Evolutionary conservation across 2,329 filamentous ascomycete genomes (phyloP).

Genomic region (Stromatinia cepivora): DNA sequence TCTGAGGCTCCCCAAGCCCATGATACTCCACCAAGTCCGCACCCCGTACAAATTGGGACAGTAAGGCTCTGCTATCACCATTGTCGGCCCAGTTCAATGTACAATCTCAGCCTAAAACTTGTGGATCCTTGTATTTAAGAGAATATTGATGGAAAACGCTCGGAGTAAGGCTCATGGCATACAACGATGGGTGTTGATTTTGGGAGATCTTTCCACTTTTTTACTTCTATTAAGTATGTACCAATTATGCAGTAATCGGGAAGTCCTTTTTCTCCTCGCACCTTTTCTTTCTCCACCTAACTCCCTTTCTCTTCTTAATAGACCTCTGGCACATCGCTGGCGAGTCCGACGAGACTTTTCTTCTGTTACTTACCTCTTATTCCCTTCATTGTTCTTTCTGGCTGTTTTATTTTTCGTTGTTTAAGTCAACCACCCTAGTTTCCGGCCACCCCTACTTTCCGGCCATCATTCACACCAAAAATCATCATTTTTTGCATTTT

Average conservation of each 20-base stretch:
- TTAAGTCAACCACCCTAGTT: too few relatives aligned
- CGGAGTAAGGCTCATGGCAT: constrained; percentile 6
- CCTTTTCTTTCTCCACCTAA: constrained; percentile 18
- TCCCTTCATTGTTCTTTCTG: constrained; percentile 24
- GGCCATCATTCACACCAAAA: too few relatives aligned
- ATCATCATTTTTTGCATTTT: too few relatives aligned
- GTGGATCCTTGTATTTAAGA: background rate
- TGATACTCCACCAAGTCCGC: background rate
- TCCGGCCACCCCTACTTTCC: too few relatives aligned
- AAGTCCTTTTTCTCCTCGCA: constrained; percentile 7
- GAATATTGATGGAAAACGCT: background rate
- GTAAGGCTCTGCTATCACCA: constrained; percentile 25
- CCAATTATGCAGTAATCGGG: constrained; percentile 2
- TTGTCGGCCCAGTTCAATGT: background rate
- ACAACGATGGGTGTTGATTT: background rate
- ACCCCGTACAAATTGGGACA: constrained; percentile 24
- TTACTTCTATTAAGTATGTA: constrained; percentile 20
- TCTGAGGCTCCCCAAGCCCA: background rate
- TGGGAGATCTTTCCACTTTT: constrained; percentile 12
- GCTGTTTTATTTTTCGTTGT: background rate
- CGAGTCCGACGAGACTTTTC: constrained; percentile 31
- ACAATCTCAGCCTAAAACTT: constrained; percentile 21
- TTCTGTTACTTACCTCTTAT: constrained; percentile 24
- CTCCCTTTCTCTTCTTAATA: constrained; percentile 22
- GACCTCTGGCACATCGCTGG: constrained; percentile 31